phyloP scores from a whole-genome alignment of 257 asterid species.

The Thymus quinquecostatus region DNA sequence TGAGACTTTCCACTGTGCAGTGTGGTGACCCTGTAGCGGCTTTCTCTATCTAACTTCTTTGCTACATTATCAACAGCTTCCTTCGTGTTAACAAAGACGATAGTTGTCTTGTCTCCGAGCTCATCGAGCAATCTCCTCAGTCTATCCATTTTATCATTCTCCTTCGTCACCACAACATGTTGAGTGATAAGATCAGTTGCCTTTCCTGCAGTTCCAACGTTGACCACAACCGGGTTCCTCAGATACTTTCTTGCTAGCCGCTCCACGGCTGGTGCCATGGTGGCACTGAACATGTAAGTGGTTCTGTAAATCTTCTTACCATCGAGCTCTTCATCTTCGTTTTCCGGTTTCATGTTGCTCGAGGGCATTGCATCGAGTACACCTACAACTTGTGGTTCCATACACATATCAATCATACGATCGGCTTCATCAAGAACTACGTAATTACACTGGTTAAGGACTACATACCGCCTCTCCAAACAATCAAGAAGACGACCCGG shows the following conservation, averaged over 20 bases:
- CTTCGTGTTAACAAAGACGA: constrained; percentile 60
- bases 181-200: constrained; percentile 56
- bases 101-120: constrained; percentile 65
- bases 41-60: constrained; percentile 47
- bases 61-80: constrained; percentile 56
- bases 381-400: constrained; percentile 68
- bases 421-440: constrained; percentile 69
- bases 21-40: constrained; percentile 54
- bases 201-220: constrained; percentile 67
- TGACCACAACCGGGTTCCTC: constrained; percentile 66
- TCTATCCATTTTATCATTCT: constrained; percentile 56
- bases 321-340: constrained; percentile 66
- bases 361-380: constrained; percentile 70
- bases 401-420: constrained; percentile 75
- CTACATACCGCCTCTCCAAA: constrained; percentile 57
- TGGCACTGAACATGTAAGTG: constrained; percentile 67
- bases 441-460: constrained; percentile 61
- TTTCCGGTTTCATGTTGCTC: constrained; percentile 64
- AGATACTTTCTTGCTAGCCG: constrained; percentile 61
- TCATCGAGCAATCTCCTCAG: constrained; percentile 54
- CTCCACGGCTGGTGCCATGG: constrained; percentile 70
- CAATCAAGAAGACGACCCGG: constrained; percentile 66
- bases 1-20: constrained; percentile 74
- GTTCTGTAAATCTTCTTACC: constrained; percentile 61
- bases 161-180: constrained; percentile 58